Evolutionary conservation across 129 eudicot species (phyloP), one percentile per base, ranked within the genome.

Genomic region (Dittrichia graveolens): DNA sequence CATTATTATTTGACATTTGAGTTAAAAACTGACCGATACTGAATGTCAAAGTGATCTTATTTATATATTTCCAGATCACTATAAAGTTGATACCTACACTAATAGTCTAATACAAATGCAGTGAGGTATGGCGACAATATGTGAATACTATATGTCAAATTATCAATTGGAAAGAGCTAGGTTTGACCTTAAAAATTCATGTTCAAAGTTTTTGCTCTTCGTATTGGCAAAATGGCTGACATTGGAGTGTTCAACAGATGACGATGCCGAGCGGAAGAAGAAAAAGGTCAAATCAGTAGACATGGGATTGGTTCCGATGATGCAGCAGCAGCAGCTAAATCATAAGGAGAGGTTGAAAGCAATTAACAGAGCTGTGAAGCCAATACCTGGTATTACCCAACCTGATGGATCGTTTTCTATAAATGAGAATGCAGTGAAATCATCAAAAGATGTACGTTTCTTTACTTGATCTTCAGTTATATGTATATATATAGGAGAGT

Each of bases 191-290:
- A n/a, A 18, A 42, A 69, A 38, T 48, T 12, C 31, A 14, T 5
- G 15, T 45, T 7, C 16, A 47, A n/a, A 14, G 46, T 45, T 2
- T 45, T n/a, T 70, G 11, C 18, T 52, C 38, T 71, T 46, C 6
- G 57, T 43, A 12, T 54, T 55, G 12, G 11, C 49, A 38, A 76
- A 46, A 5, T 57, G 37, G 41, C 59, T 76, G 16, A 49, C 10
- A 48, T 56, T 58, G 47, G 31, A 73, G 61, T 64, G 48, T 74
- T 73, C 48, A 79, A 82, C 76, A 87, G 98, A 89, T 85, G 96
- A 89, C 15, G 98, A 84, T 66, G 87, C 87, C 74, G 93, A 87
- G 52, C 66, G 91, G 74, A 90, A 94, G 83, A 94, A 86, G 89
- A 93, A 89, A 77, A 78, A 78, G 14, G 89, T 84, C 52, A 94